A percentile compares a stretch with the other conserved stretches of the same genome.
These are phyloP conservation scores for Acmispon strigosus DNA, from an alignment of 306 rosid genomes.

Conservation along the genomic window DNA sequence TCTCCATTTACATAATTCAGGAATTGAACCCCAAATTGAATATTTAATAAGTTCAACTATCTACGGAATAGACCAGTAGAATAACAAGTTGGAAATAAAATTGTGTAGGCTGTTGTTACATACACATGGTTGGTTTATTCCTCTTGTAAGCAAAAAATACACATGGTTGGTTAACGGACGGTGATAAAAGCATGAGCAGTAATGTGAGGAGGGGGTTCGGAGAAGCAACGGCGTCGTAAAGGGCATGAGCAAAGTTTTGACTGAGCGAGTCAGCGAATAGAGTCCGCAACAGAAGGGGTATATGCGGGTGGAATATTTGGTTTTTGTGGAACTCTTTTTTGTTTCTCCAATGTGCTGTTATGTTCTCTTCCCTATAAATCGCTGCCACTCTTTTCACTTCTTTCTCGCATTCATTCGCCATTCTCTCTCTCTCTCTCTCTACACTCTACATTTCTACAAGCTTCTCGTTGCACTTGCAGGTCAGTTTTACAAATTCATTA, in stretches of 20 bases:
- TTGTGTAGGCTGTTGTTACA: too few relatives aligned
- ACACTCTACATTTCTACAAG: not conserved
- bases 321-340: not conserved
- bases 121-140: too few relatives aligned
- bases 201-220: not conserved
- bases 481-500: too few relatives aligned
- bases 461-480: not conserved
- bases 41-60: too few relatives aligned
- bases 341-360: not conserved
- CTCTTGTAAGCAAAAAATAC: too few relatives aligned
- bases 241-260: not conserved
- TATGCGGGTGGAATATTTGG: constrained; percentile 27
- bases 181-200: too few relatives aligned
- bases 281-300: not conserved
- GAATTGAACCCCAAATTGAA: too few relatives aligned
- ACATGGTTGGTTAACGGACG: too few relatives aligned
- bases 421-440: not conserved
- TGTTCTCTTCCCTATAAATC: constrained; percentile 25
- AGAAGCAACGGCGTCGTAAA: constrained; percentile 19
- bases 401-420: not conserved
- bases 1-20: too few relatives aligned
- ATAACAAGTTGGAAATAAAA: too few relatives aligned
- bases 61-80: too few relatives aligned
- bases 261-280: not conserved
- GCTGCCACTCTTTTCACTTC: not conserved